phyloP scores from a whole-genome alignment of 768 basidiomycete species.

The Lactarius tabidus region DNA sequence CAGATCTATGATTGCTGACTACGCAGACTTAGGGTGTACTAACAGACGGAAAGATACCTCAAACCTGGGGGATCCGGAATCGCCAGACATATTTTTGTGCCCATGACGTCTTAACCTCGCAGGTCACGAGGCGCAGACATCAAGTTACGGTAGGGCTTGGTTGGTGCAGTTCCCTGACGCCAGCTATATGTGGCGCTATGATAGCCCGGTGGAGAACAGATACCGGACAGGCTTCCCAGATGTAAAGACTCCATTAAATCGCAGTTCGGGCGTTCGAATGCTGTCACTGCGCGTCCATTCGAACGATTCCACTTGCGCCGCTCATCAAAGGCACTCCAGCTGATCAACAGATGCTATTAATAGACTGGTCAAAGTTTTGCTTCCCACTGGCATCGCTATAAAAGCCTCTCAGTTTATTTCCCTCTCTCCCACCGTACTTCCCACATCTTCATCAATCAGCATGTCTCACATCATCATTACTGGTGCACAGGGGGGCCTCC shows the following conservation, averaged over 20 bases:
- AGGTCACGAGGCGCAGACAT: neutral
- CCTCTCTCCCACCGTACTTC: neutral
- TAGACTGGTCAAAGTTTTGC: neutral
- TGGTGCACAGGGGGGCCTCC: conserved; percentile 12
- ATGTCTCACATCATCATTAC: conserved; percentile 23
- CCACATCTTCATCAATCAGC: neutral
- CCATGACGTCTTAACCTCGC: neutral
- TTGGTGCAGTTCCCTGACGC: neutral
- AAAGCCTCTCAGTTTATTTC: neutral
- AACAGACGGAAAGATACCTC: neutral
- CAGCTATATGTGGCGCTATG: neutral
- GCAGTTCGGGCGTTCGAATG: neutral
- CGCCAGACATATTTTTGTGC: neutral
- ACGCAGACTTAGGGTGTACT: neutral
- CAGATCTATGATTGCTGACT: neutral
- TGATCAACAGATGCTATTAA: neutral
- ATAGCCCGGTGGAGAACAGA: neutral
- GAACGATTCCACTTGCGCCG: neutral
- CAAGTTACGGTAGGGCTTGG: neutral
- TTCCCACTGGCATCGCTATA: conserved; percentile 2
- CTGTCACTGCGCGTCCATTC: neutral
- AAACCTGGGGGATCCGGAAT: neutral
- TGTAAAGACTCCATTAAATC: neutral
- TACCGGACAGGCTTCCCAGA: neutral
- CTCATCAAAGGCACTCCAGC: neutral